Evolutionary conservation across 768 basidiomycete species (phyloP).

Genomic region (Lactifluus volemus): DNA sequence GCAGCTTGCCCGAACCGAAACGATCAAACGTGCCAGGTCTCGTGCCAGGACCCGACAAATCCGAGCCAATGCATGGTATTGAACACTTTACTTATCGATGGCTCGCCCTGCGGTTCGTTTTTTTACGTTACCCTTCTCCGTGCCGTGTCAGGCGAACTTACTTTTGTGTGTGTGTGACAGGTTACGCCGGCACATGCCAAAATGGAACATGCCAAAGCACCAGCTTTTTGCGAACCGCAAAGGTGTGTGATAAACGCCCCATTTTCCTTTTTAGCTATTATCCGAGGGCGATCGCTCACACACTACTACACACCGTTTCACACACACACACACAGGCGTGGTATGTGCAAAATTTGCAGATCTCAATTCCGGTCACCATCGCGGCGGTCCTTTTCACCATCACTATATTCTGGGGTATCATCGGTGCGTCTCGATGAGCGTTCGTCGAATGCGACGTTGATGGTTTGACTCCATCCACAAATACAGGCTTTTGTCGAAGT

Average conservation of each 20-base stretch:
- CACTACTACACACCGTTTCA: not conserved
- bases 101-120: slow-evolving; percentile 72
- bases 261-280: not conserved
- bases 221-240: slow-evolving; percentile 48
- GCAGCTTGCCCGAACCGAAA: slow-evolving; percentile 54
- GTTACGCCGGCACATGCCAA: slow-evolving; percentile 63
- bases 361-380: slow-evolving; percentile 71
- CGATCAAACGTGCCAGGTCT: slow-evolving; percentile 66
- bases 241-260: slow-evolving; percentile 31
- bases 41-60: slow-evolving; percentile 63
- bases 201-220: slow-evolving; percentile 55
- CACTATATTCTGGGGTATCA: slow-evolving; percentile 43
- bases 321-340: slow-evolving; percentile 41
- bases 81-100: slow-evolving; percentile 65
- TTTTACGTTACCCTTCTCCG: not conserved
- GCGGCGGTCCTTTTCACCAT: slow-evolving; percentile 57
- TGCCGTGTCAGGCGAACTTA: slow-evolving; percentile 11
- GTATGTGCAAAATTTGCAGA: slow-evolving; percentile 69
- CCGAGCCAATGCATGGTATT: slow-evolving; percentile 59
- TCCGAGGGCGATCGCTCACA: slow-evolving; percentile 10
- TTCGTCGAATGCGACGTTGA: not conserved
- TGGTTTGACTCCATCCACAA: not conserved
- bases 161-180: slow-evolving; percentile 26
- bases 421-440: slow-evolving; percentile 34
- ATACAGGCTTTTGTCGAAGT: slow-evolving; percentile 2